phyloP scores from a whole-genome alignment of 208 protist species.

The Angomonas ambiguus region DNA sequence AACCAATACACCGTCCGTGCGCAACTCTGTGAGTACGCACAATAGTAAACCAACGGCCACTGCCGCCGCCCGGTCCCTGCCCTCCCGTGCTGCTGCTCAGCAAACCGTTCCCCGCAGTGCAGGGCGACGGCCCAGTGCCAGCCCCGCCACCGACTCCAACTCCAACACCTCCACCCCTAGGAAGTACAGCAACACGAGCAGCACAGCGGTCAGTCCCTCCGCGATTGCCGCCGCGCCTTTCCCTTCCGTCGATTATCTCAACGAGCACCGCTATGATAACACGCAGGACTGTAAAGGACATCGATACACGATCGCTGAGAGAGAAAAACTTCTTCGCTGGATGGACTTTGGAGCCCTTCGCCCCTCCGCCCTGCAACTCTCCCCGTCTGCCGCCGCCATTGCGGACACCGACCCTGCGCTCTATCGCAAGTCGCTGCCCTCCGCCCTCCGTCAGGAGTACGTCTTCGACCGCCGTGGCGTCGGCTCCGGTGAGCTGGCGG shows the following conservation, averaged over 20 bases:
- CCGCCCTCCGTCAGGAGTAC: background rate
- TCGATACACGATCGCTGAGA: background rate
- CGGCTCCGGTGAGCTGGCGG: background rate
- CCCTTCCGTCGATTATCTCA: too few relatives aligned
- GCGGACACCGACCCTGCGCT: background rate
- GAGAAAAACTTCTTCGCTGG: background rate
- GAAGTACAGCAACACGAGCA: too few relatives aligned
- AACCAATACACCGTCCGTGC: too few relatives aligned
- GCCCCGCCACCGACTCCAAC: too few relatives aligned
- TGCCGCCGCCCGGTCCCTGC: too few relatives aligned
- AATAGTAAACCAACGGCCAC: background rate
- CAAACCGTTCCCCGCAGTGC: too few relatives aligned
- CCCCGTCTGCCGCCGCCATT: background rate
- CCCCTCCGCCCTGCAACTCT: background rate
- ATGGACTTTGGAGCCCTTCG: background rate
- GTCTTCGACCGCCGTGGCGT: background rate
- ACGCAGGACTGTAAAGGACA: background rate
- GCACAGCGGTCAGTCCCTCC: too few relatives aligned
- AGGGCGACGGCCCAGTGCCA: too few relatives aligned
- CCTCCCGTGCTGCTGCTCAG: too few relatives aligned
- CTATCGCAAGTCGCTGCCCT: background rate
- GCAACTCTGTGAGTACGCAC: background rate
- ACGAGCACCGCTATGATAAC: background rate
- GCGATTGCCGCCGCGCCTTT: too few relatives aligned
- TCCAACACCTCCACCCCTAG: too few relatives aligned